Evolutionary conservation across 2,329 filamentous ascomycete genomes (phyloP), one percentile per base, ranked within the genome.

Genomic region (Colletotrichum horii): DNA sequence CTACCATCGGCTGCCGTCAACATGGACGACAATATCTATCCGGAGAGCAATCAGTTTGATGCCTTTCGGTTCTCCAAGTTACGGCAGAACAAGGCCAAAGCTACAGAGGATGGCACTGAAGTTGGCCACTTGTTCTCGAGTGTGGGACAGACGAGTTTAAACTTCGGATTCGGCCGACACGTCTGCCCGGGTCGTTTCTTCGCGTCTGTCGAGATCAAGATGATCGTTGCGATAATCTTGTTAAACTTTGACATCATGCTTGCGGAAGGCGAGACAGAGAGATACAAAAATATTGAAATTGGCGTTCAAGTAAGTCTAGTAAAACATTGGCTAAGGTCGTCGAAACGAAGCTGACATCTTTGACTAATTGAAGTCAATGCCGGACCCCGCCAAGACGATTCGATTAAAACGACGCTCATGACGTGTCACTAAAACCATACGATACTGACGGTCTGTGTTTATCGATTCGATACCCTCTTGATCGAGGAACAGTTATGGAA

Each of bases 141-240:
- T 48, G 80, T 81, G 38, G 80, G 81, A 19, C 80, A 84, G 70
- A 78, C 80, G 8, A 84, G 80, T 68, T 79, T 85, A 60, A 83
- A 82, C 24, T 86, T 85, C 70, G 85, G 85, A 1, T 82, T 83
- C 2, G 85, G 84, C 8, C 81, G 82, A 28, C 83, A 86, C 75
- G 85, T 84, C 6, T 86, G 85, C 70, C 86, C 85, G 0, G 87
- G 86, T 1, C 82, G 86, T 0, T 88, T 88, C 83, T 87, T 88
- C 76, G 86, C 86, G 15, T 81, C 81, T 34, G 84, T 86, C 77
- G 85, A 88, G 82, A 85, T 88, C 80, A 88, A 88, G 78, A 79
- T 87, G 77, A 83, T 88, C 24, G 77, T 88, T 8, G 83, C 84
- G 2, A 79, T 85, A 66, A 79, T 85, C 3, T 75, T 88, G 56